Base-by-base conservation (phyloP, 139 green algal species). In the Coccomyxa sp. region DNA sequence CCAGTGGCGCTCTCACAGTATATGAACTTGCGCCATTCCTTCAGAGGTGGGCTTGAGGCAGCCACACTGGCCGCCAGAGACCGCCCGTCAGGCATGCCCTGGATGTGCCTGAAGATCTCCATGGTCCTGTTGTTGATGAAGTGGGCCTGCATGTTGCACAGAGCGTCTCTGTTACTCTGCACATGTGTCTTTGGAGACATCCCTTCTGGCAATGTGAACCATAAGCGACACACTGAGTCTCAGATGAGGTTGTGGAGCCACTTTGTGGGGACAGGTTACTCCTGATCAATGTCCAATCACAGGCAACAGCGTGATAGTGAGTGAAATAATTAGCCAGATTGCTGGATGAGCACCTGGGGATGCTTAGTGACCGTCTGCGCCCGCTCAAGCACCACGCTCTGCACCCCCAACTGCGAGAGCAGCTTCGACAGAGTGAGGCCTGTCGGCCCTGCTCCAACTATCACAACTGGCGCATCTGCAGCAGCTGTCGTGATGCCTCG, bases 81-180 rank as follows among this genome's bases (percentile, higher is more conserved):
- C 39, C 29, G 8, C 35, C 16, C 36, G 27, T 16, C n/a, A 37
- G 18, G 71, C 73, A 74, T 74, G 44, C 39, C 40, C n/a, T n/a
- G n/a, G 29, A 89, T 54, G 8, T 77, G 54, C 2, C 89, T 81
- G 27, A 94, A 89, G 29, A 94, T 82, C 86, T 90, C 77, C 73
- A 78, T 69, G 55, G 93, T 96, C 2, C 95, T 82, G 80, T 94
- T 93, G 84, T 98, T 98, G 76, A 99, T 96, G 77, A 96, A 96
- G 78, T 99, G 95, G 69, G 82, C 82, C 81, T 82, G 79, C 79
- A 78, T 1, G 18, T 4, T 38, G n/a, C 22, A 24, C 1, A 34
- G 10, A 75, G 24, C 8, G 22, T 50, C 24, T 27, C 24, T 31
- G 70, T 75, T 33, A 24, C 33, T 38, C 9, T 40, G 70, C 33